phyloP scores from a whole-genome alignment of 2,329 filamentous ascomycete genomes.

The Talaromyces albobiverticillius region DNA sequence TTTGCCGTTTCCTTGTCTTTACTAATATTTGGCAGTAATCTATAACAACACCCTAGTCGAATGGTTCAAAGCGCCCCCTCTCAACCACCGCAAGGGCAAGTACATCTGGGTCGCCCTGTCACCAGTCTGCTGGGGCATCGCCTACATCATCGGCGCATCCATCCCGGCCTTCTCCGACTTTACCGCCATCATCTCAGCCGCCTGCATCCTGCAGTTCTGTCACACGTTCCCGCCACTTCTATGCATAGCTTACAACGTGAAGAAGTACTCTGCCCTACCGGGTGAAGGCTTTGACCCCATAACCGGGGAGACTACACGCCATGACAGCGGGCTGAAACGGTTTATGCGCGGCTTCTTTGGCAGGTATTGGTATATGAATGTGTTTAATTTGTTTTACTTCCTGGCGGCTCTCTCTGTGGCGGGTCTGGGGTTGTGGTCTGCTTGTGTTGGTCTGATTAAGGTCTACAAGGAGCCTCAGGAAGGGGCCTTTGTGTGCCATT shows the following conservation, averaged over 20 bases:
- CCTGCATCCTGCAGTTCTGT: conserved; percentile 46
- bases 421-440: too few relatives aligned
- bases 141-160: conserved; percentile 42
- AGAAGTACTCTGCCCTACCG: conserved; percentile 22
- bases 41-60: conserved; percentile 46
- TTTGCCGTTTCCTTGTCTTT: too few relatives aligned
- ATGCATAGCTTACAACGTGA: conserved; percentile 21
- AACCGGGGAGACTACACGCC: conserved; percentile 16
- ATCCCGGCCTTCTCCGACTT: conserved; percentile 42
- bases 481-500: too few relatives aligned
- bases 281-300: conserved; percentile 25
- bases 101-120: conserved; percentile 32
- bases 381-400: too few relatives aligned
- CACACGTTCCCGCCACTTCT: conserved; percentile 46
- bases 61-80: conserved; percentile 37
- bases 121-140: conserved; percentile 44
- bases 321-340: conserved; percentile 16
- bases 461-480: too few relatives aligned
- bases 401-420: too few relatives aligned
- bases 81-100: conserved; percentile 39
- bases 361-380: too few relatives aligned
- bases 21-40: too few relatives aligned
- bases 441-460: too few relatives aligned
- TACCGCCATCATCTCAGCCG: conserved; percentile 39
- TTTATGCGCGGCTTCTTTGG: not conserved